Conservation (phyloP, 331 rosid genomes). For the Pyracantha coccinea region DNA sequence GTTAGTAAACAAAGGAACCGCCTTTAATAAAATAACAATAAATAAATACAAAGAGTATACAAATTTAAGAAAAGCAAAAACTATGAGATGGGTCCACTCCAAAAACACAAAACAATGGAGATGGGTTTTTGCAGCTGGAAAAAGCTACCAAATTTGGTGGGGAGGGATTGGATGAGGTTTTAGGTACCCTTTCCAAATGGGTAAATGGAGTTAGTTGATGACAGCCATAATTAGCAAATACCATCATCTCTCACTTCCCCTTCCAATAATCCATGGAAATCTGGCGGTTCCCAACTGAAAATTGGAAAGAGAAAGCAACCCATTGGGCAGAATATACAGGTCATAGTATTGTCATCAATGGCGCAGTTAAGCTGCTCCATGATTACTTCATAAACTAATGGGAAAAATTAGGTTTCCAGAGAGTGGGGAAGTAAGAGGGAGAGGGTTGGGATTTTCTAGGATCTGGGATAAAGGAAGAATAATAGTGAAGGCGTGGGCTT, state of each 20-base stretch:
- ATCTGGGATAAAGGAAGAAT: background rate
- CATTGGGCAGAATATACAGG: background rate
- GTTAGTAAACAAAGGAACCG: background rate
- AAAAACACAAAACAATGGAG: slow-evolving; percentile 1
- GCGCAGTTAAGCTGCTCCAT: background rate
- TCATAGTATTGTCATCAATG: background rate
- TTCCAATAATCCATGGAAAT: background rate
- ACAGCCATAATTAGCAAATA: slow-evolving; percentile 2
- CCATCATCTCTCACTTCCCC: background rate
- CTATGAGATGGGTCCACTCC: slow-evolving; percentile 6
- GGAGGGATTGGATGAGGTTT: background rate
- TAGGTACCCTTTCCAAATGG: slow-evolving; percentile 6
- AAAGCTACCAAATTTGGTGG: background rate
- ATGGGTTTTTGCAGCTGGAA: background rate
- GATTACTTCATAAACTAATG: background rate
- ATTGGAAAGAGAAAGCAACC: background rate
- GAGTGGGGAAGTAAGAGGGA: background rate
- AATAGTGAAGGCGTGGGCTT: slow-evolving; percentile 10
- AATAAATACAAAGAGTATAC: background rate
- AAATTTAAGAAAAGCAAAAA: background rate
- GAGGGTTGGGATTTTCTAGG: background rate
- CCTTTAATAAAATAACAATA: slow-evolving; percentile 1
- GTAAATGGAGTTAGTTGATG: background rate
- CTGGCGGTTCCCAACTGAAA: background rate
- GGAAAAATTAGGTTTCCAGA: background rate